Conservation (phyloP, 495 filamentous ascomycete species). For the Cenococcum geophilum region DNA sequence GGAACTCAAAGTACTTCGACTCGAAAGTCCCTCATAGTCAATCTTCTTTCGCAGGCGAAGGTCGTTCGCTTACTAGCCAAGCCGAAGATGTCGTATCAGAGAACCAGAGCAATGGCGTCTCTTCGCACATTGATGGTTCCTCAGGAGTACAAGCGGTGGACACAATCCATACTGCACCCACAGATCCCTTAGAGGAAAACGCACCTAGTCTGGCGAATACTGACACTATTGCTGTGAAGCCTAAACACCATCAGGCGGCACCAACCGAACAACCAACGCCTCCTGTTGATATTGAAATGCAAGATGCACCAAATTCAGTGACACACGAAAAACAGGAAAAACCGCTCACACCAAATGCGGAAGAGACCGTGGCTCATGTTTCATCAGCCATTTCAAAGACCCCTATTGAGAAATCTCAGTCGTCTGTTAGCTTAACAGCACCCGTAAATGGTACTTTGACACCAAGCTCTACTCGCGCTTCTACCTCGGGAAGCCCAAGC, state of each 20-base stretch:
- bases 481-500: slow-evolving; percentile 32
- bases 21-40: not conserved
- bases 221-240: not conserved
- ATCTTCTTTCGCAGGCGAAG: not conserved
- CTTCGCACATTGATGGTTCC: not conserved
- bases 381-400: slow-evolving; percentile 65
- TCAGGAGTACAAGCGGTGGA: slow-evolving; percentile 12
- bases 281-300: slow-evolving; percentile 29
- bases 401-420: slow-evolving; percentile 65
- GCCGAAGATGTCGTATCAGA: slow-evolving; percentile 14
- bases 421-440: slow-evolving; percentile 56
- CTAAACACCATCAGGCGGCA: slow-evolving; percentile 10
- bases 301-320: slow-evolving; percentile 21
- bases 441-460: slow-evolving; percentile 41
- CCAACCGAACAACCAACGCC: slow-evolving; percentile 28
- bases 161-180: slow-evolving; percentile 15
- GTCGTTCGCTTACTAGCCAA: slow-evolving; percentile 16
- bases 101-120: not conserved
- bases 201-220: not conserved
- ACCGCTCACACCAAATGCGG: slow-evolving; percentile 30
- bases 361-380: slow-evolving; percentile 58
- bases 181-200: slow-evolving; percentile 16
- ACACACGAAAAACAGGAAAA: not conserved
- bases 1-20: slow-evolving; percentile 23
- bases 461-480: slow-evolving; percentile 28